Percentiles rank a stretch among this genome's conserved stretches.
phyloP scores from a whole-genome alignment of 495 filamentous ascomycete species.

The Aspergillus hancockii region DNA sequence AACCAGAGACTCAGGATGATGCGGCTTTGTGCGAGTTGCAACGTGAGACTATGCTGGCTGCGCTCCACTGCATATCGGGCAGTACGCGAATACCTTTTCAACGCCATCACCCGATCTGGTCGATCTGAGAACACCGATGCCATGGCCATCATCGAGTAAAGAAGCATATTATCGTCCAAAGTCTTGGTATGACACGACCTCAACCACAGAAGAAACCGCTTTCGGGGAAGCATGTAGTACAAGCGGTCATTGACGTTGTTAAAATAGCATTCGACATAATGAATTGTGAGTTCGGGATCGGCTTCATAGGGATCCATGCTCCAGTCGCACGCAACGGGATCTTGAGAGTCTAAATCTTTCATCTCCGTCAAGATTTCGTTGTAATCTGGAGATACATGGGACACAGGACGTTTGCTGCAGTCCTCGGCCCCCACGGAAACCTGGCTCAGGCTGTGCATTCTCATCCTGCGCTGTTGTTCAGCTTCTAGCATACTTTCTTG shows the following conservation, averaged over 20 bases:
- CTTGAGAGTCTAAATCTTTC: slow-evolving; percentile 33
- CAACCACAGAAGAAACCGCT: slow-evolving; percentile 54
- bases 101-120: slow-evolving; percentile 44
- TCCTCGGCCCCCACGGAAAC: slow-evolving; percentile 21
- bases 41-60: slow-evolving; percentile 47
- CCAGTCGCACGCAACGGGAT: slow-evolving; percentile 58
- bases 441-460: slow-evolving; percentile 20
- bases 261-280: slow-evolving; percentile 59
- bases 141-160: slow-evolving; percentile 64
- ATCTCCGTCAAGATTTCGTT: slow-evolving; percentile 37
- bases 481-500: slow-evolving; percentile 29
- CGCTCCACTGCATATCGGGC: slow-evolving; percentile 59
- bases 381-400: slow-evolving; percentile 28
- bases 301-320: slow-evolving; percentile 62
- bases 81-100: slow-evolving; percentile 55
- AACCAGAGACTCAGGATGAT: slow-evolving; percentile 66
- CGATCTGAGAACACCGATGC: slow-evolving; percentile 59
- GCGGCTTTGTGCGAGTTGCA: slow-evolving; percentile 64
- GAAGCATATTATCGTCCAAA: slow-evolving; percentile 67
- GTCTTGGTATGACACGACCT: slow-evolving; percentile 53
- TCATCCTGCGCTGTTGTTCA: slow-evolving; percentile 28
- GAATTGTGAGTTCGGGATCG: slow-evolving; percentile 46
- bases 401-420: slow-evolving; percentile 8
- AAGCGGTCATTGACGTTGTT: slow-evolving; percentile 51
- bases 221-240: slow-evolving; percentile 59